These are phyloP conservation scores for Trametes maxima DNA, from an alignment of 768 basidiomycete species.

Conservation along the genomic window DNA sequence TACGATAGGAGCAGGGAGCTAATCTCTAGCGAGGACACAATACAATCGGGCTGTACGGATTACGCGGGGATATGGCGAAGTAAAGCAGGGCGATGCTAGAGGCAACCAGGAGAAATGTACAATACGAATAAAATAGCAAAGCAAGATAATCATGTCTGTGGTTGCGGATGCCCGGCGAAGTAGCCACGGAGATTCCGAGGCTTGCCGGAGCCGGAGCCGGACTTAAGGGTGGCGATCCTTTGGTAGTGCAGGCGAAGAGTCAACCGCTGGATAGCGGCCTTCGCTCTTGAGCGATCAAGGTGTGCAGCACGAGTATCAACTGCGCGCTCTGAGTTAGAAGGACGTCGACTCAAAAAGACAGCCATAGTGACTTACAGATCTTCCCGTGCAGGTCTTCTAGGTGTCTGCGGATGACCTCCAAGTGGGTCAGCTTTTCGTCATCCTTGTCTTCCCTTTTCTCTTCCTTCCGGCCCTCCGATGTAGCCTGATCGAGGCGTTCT, in stretches of 20 bases:
- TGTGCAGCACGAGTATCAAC: constrained; percentile 76
- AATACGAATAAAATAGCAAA: neutral
- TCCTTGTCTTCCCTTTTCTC: constrained; percentile 3
- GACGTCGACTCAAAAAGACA: neutral
- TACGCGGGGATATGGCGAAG: neutral
- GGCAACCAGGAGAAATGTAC: neutral
- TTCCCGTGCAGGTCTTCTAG: constrained; percentile 58
- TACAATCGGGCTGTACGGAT: neutral
- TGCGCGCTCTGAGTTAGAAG: constrained; percentile 29
- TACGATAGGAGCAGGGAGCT: neutral
- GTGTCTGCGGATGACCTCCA: constrained; percentile 50
- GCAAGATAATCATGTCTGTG: neutral
- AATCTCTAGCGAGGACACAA: neutral
- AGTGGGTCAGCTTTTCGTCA: constrained; percentile 11
- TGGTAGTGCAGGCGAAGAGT: constrained; percentile 67
- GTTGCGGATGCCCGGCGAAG: neutral
- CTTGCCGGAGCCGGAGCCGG: constrained; percentile 12
- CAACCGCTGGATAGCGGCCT: constrained; percentile 66
- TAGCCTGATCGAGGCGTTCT: constrained; percentile 32
- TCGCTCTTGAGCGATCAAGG: constrained; percentile 74
- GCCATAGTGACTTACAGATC: constrained; percentile 52
- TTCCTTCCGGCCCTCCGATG: constrained; percentile 30
- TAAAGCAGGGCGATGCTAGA: neutral
- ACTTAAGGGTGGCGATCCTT: constrained; percentile 40
- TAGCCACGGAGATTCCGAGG: constrained; percentile 22